Percentiles rank a stretch among this genome's conserved stretches.
These are phyloP conservation scores for Trametes villosa DNA, from an alignment of 768 basidiomycete genomes.

Conservation along the genomic window DNA sequence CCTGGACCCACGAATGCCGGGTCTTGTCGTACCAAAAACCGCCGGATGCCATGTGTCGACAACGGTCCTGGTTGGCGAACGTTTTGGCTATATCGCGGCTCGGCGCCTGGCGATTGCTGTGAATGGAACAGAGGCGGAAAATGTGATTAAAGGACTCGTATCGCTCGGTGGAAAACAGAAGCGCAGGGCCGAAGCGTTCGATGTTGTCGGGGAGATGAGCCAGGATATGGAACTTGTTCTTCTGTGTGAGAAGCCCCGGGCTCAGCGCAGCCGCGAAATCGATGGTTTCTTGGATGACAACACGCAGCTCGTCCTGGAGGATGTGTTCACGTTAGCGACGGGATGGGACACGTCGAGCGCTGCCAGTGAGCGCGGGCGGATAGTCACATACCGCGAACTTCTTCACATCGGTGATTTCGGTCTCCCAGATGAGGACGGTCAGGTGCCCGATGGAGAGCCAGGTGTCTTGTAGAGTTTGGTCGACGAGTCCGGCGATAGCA, in stretches of 20 bases:
- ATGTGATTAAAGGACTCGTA: conserved; percentile 37
- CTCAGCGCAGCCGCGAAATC: neutral
- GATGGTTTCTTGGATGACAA: conserved; percentile 27
- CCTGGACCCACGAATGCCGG: neutral
- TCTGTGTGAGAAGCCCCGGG: neutral
- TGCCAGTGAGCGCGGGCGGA: neutral
- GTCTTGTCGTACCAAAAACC: conserved; percentile 17
- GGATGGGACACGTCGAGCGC: no score
- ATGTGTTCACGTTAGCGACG: neutral
- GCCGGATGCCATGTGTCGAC: conserved; percentile 14
- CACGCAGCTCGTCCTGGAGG: conserved; percentile 14
- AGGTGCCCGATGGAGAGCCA: conserved; percentile 31
- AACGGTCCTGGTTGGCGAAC: conserved; percentile 18
- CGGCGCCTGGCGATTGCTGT: conserved; percentile 35
- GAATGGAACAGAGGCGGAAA: conserved; percentile 29
- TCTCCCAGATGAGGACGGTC: conserved; percentile 27
- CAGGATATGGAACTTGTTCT: conserved; percentile 36
- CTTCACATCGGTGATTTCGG: conserved; percentile 25
- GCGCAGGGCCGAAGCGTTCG: conserved; percentile 34
- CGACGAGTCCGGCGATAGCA: conserved; percentile 20
- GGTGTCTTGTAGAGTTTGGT: conserved; percentile 16
- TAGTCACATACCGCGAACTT: neutral
- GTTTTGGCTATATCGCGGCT: conserved; percentile 26
- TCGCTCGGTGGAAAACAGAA: conserved; percentile 35
- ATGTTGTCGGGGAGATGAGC: conserved; percentile 31